Percentiles rank a stretch among this genome's conserved stretches.
phyloP scores from a whole-genome alignment of 1,139 yeast species.

The Candida sp. region DNA sequence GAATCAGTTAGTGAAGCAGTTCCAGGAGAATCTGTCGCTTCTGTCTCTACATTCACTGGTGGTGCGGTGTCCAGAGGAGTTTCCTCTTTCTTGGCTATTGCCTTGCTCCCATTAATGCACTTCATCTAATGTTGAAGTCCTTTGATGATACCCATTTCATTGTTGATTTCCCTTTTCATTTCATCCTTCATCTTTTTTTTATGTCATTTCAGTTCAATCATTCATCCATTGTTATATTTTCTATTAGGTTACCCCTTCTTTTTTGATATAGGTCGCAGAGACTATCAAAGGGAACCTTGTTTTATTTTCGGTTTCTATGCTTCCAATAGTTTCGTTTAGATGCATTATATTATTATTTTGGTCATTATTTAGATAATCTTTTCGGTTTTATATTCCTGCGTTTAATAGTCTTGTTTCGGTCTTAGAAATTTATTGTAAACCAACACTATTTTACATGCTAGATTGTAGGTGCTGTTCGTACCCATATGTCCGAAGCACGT shows the following conservation, averaged over 20 bases:
- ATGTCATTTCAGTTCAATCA: too few species aligned
- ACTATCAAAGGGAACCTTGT: not conserved
- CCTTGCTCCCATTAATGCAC: conserved; percentile 31
- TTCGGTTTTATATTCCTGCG: not conserved
- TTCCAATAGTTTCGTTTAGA: not conserved
- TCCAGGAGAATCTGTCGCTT: conserved; percentile 15
- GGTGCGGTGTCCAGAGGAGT: conserved; percentile 24
- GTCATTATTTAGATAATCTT: not conserved
- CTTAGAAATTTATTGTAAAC: not conserved
- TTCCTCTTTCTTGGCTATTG: conserved; percentile 28
- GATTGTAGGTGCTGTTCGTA: not conserved
- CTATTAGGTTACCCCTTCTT: not conserved
- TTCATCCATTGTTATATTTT: too few species aligned
- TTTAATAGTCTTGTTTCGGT: not conserved
- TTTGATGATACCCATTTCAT: not conserved
- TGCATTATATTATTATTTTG: not conserved
- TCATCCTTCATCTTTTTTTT: not conserved
- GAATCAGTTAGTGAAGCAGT: conserved; percentile 27
- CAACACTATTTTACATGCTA: not conserved
- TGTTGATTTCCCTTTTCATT: not conserved
- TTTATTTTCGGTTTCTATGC: not conserved
- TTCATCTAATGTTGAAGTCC: conserved; percentile 14
- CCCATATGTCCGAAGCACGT: too few species aligned
- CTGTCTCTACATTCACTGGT: conserved; percentile 28
- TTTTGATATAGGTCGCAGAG: not conserved